Evolutionary conservation across 2,329 filamentous ascomycete genomes (phyloP).

Genomic region (Diaporthe sp.): DNA sequence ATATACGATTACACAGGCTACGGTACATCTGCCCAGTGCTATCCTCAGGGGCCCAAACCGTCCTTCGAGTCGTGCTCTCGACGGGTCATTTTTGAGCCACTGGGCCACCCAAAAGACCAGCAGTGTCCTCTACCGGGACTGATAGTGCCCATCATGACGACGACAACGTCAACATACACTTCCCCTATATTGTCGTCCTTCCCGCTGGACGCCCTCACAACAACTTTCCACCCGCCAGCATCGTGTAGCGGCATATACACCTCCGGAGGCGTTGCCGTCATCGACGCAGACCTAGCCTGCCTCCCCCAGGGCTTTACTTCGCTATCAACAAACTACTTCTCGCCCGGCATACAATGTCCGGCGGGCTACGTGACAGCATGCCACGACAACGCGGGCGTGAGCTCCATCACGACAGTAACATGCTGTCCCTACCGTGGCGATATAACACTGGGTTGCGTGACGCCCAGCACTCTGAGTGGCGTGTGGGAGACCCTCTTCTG

Average conservation of each 20-base stretch:
- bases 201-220: conserved; percentile 34
- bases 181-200: conserved; percentile 27
- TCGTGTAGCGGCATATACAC: conserved; percentile 32
- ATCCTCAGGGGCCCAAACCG: background rate
- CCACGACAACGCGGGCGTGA: conserved; percentile 46
- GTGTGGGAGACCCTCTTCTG: conserved; percentile 50
- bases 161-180: conserved; percentile 6
- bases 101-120: background rate
- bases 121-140: background rate
- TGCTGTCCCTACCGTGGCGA: conserved; percentile 51
- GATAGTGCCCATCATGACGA: conserved; percentile 23
- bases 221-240: conserved; percentile 34
- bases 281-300: conserved; percentile 33
- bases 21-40: background rate
- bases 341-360: conserved; percentile 41
- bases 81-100: background rate
- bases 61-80: background rate
- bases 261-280: conserved; percentile 5
- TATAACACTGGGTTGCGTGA: conserved; percentile 50
- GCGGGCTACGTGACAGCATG: conserved; percentile 49
- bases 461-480: conserved; percentile 44
- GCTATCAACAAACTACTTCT: conserved; percentile 37
- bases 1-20: background rate
- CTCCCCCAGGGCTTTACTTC: conserved; percentile 36
- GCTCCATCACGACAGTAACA: conserved; percentile 51